Evolutionary conservation across 129 eudicot species (phyloP).

Genomic region (Saussurea involucrata): DNA sequence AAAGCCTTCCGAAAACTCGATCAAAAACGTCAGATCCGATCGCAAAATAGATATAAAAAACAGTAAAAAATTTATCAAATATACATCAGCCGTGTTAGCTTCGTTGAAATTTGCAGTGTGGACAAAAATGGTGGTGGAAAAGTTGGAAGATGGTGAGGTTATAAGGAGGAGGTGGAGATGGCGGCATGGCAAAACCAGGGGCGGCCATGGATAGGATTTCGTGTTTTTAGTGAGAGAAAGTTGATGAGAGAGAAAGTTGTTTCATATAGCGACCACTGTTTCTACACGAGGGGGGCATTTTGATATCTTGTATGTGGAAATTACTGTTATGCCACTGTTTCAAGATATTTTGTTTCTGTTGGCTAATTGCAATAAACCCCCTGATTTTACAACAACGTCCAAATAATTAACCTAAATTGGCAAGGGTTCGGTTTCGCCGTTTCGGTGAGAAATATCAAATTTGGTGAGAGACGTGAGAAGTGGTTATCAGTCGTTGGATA

Average conservation of each 20-base stretch:
- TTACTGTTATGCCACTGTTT: conserved; percentile 23
- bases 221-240: conserved; percentile 20
- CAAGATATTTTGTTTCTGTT: conserved; percentile 13
- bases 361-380: neutral
- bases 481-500: too few relatives aligned
- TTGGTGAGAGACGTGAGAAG: too few relatives aligned
- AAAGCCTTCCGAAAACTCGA: neutral
- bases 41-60: neutral
- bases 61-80: neutral
- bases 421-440: too few relatives aligned
- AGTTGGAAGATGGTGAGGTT: neutral
- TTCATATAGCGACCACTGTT: conserved; percentile 36
- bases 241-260: conserved; percentile 18
- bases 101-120: neutral
- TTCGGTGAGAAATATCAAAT: too few relatives aligned
- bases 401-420: too few relatives aligned
- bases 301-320: neutral
- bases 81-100: neutral
- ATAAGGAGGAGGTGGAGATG: conserved; percentile 15
- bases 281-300: conserved; percentile 7
- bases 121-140: conserved; percentile 18
- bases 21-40: conserved; percentile 13
- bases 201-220: conserved; percentile 29
- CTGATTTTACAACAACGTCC: too few relatives aligned
- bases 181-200: conserved; percentile 35